These are phyloP conservation scores for Lojkania enalia DNA, from an alignment of 2,329 filamentous ascomycete genomes.

Conservation along the genomic window DNA sequence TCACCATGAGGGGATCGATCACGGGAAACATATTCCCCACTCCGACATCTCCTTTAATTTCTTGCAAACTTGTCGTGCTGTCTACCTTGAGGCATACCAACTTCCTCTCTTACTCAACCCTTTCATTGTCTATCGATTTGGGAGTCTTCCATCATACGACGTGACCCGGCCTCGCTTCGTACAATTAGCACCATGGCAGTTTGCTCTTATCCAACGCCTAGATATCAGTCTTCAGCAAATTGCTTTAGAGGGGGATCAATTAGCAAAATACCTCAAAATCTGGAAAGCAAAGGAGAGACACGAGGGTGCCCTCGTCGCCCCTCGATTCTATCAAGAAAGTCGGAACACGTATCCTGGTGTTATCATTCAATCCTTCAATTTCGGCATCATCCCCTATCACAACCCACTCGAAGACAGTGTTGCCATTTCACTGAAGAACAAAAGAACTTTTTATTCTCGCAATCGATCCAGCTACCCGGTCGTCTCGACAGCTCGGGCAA, in stretches of 20 bases:
- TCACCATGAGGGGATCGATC: not conserved
- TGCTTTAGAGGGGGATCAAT: conserved; percentile 8
- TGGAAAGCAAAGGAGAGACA: conserved; percentile 10
- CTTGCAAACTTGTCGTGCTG: conserved; percentile 14
- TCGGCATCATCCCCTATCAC: conserved; percentile 1
- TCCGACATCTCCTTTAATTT: conserved; percentile 14
- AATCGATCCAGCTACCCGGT: not conserved
- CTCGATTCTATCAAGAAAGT: conserved; percentile 9
- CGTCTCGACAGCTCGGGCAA: conserved; percentile 6
- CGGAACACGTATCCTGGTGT: not conserved
- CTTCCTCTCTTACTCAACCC: conserved; percentile 19
- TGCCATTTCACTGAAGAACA: conserved; percentile 4
- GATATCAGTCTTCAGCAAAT: conserved; percentile 16
- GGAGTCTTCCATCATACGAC: conserved; percentile 1
- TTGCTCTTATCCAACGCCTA: conserved; percentile 16
- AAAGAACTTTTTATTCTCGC: not conserved
- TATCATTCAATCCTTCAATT: conserved; percentile 10
- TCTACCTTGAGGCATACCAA: conserved; percentile 19
- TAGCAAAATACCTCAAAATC: conserved; percentile 4
- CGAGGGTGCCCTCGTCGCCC: conserved; percentile 10
- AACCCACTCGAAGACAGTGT: conserved; percentile 4
- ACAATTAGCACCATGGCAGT: conserved; percentile 18
- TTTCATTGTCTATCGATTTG: conserved; percentile 12
- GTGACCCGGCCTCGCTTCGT: conserved; percentile 4
- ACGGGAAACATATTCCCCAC: not conserved